A percentile compares a stretch with the other conserved stretches of the same genome.
Evolutionary conservation across 2,329 filamentous ascomycete species (phyloP).

Genomic region (Aphanocladium album): DNA sequence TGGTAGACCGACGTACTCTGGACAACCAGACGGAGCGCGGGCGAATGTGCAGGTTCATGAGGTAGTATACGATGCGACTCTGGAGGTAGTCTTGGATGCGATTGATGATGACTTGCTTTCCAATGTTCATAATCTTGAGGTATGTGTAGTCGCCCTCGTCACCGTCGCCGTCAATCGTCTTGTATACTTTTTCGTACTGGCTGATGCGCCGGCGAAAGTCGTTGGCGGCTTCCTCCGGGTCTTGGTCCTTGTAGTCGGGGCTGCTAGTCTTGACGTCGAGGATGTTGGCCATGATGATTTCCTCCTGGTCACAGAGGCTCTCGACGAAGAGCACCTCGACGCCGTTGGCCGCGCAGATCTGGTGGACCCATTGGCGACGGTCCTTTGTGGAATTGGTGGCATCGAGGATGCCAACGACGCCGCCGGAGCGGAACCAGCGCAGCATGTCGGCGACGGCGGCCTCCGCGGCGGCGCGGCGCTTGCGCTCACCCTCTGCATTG

Average conservation of each 20-base stretch:
- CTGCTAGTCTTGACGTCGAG: conserved; percentile 95
- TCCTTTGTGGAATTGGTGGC: conserved; percentile 94
- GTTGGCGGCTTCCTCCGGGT: conserved; percentile 82
- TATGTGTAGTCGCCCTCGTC: conserved; percentile 88
- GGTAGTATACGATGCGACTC: conserved; percentile 92
- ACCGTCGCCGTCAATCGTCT: conserved; percentile 75
- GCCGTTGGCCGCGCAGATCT: conserved; percentile 67
- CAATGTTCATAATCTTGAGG: conserved; percentile 95
- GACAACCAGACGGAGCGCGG: conserved; percentile 96
- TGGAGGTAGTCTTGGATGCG: conserved; percentile 95
- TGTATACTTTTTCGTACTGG: conserved; percentile 96
- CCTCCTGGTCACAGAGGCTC: conserved; percentile 93
- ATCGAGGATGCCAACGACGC: conserved; percentile 88
- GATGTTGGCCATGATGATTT: conserved; percentile 97
- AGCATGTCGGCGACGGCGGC: conserved; percentile 92
- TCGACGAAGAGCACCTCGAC: conserved; percentile 95
- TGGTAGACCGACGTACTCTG: conserved; percentile 53
- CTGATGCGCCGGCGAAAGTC: conserved; percentile 93
- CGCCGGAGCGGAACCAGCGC: conserved; percentile 77
- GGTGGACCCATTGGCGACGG: conserved; percentile 84
- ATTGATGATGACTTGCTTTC: conserved; percentile 96
- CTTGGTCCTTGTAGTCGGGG: conserved; percentile 89
- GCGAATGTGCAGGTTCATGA: conserved; percentile 98
- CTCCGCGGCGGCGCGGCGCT: conserved; percentile 82
- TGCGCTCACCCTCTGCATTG: conserved; percentile 84